Percentiles rank a stretch among this genome's conserved stretches.
phyloP scores from a whole-genome alignment of 352 stramenopile genomes.

The Plasmopara viticola region DNA sequence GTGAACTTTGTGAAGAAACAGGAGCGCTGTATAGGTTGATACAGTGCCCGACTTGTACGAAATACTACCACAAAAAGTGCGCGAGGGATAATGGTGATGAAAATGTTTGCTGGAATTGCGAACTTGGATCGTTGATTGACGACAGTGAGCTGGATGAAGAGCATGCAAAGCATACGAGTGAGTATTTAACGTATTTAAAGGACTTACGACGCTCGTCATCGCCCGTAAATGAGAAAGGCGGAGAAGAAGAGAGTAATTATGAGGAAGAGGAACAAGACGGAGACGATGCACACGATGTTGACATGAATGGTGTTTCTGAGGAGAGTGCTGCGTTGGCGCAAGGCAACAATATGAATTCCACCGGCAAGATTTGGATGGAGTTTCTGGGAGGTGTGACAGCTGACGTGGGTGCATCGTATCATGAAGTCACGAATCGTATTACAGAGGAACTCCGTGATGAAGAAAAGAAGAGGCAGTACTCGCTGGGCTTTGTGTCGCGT shows the following conservation, averaged over 20 bases:
- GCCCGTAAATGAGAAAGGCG: slow-evolving; percentile 6
- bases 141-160: slow-evolving; percentile 63
- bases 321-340: slow-evolving; percentile 6
- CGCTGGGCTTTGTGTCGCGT: slow-evolving; percentile 47
- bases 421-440: slow-evolving; percentile 48
- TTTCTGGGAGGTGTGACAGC: slow-evolving; percentile 61
- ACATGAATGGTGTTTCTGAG: slow-evolving; percentile 6
- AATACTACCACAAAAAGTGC: slow-evolving; percentile 71
- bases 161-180: slow-evolving; percentile 31
- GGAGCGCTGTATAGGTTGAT: slow-evolving; percentile 29
- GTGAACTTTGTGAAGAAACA: slow-evolving; percentile 53
- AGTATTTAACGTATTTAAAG: slow-evolving; percentile 47
- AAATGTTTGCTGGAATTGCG: slow-evolving; percentile 68
- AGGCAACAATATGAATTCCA: slow-evolving; percentile 14
- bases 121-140: slow-evolving; percentile 67
- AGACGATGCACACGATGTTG: slow-evolving; percentile 4
- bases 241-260: slow-evolving; percentile 1
- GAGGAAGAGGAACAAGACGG: no score
- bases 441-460: slow-evolving; percentile 38
- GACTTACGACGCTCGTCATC: slow-evolving; percentile 26
- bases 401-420: slow-evolving; percentile 35
- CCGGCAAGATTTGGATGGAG: slow-evolving; percentile 46
- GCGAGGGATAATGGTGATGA: slow-evolving; percentile 66
- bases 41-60: slow-evolving; percentile 39
- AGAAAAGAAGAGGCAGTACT: slow-evolving; percentile 36